Base-by-base conservation (phyloP, 257 asterid species). In the Solanum ahanhuiri region DNA sequence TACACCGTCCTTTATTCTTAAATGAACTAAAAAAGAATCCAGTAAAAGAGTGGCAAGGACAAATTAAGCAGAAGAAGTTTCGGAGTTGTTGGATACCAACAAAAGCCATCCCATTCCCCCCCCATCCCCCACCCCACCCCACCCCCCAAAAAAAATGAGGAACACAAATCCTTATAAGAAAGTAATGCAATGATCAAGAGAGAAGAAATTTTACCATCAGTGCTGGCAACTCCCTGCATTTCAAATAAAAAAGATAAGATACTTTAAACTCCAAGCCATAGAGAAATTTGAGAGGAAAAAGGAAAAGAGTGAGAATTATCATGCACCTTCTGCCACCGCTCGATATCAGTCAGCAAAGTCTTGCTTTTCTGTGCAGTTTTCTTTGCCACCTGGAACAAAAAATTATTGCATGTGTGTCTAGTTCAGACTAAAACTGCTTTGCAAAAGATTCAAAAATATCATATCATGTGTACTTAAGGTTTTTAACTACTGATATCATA, bases 161-260 rank as follows among this genome's bases (percentile, higher is more conserved):
- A 70, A 28, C 54, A 69, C 10, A 45, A 70, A 69, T 5, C 34
- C 39, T 84, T 69, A 69, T 69, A 84, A 79, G n/a, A n/a, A 84
- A 67, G 51, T 43, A 67, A 82, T 63, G 45, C 28, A n/a, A 20
- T 20, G 69, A 71, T n/a, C 82, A 9, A 23, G 85, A 81, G 75
- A 73, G 87, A 37, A 41, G 86, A 83, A 82, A 81, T 54, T 93
- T 85, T 91, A 96, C 99, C 98, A 88, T 96, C 98, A 87, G 94
- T 93, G 86, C 95, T 94, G 51, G 99, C 99, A 91, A 96, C 97
- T 86, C 99, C 99, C 99, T 96, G 94, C 93, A 93, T 48, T 51
- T 35, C 63, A 84, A 88, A 91, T 31, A 82, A 25, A 87, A 79
- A 87, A 82, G 79, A 88, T 84, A 88, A 87, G 30, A 86, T 83